Evolutionary conservation across 1,284 basidiomycete genomes (phyloP), one percentile per base, ranked within the genome.

Genomic region (Naganishia albida): DNA sequence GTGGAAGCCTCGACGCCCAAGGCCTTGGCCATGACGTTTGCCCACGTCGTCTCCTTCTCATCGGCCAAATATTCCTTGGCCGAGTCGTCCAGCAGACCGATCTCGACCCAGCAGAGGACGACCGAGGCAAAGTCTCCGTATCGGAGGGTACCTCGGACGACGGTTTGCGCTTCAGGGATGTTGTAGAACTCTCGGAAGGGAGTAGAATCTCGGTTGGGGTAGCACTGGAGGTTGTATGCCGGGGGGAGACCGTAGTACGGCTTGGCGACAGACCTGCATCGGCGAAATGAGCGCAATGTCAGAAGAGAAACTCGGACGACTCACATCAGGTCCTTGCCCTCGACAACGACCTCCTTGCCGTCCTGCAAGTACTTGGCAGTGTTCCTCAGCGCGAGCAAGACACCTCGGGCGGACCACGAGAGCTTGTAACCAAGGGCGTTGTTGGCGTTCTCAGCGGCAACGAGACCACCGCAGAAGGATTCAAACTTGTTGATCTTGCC

Each of bases 341-440:
- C 78, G 52, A 97, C 83, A 56, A 85, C 82, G 60, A 87, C 82
- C 50, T 84, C 79, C 78, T 90, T 80, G 48, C 88, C 86, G 63
- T 85, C 80, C 52, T 85, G 82, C 75, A 89, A 82, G 80, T 87
- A 93, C n/a, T 89, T 87, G 51, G 93, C 96, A 53, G 86, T 85
- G 84, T 98, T 99, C 72, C 95, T 86, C 65, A 97, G 85, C 7
- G 95, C 95, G 72, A 98, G 88, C 60, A 99, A 87, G 53, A 96
- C 93, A 67, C 95, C 96, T 53, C 93, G 89, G 34, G 93, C 92
- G 2, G 93, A 96, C 96, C 96, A 99, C 42, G 93, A 96, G 84
- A 99, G 98, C 81, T 98, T 98, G 87, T 98, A 99, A 34, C 96
- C 95, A 67, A 99, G 88, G 8, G 96, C 94, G 83, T 98, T 99